Base-by-base conservation (phyloP, 129 eudicot genomes). In the Ambrosia trifida region DNA sequence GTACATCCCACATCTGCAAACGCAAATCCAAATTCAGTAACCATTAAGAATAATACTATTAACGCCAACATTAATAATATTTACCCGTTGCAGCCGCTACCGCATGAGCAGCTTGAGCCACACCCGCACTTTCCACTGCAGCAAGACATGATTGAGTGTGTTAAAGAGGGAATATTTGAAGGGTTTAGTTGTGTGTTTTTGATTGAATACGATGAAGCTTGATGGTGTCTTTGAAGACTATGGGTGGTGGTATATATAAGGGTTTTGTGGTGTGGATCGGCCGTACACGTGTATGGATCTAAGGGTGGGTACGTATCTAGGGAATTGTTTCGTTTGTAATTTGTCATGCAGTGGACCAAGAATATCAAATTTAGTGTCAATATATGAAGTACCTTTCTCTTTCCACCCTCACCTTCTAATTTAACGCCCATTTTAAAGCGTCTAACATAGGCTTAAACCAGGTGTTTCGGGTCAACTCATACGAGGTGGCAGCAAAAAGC, bases 61-160 rank as follows among this genome's bases (percentile, higher is more conserved):
- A 24, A 24, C 28, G 24, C 20, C 2, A 52, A 70, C 52, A 11
- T 11, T 11, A n/a, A 30, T 8, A 13, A 24, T 9, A 11, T 9
- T 46, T 78, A 85, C 91, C 88, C 89, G 70, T 78, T 75, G 76
- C 96, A 88, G 76, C 90, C 81, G 50, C 43, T 83, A 80, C 95
- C 92, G 78, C 97, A 91, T 72, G 59, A 58, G 89, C 97, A 90
- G 88, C 80, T 47, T 66, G 95, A 68, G 43, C 97, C 97, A 50
- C 97, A 91, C 4, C 82, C 80, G 70, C 97, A 91, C 79, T 72
- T 87, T 77, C 87, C 88, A 33, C 72, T 73, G 80, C 93, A 84
- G 85, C 83, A 74, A 86, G 90, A 88, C 95, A 87, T 87, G 66
- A 79, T 87, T 72, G 30, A 30, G 12, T 46, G 72, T 56, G 54